Evolutionary conservation across 306 rosid species (phyloP).

Genomic region (Carpinus fangiana): DNA sequence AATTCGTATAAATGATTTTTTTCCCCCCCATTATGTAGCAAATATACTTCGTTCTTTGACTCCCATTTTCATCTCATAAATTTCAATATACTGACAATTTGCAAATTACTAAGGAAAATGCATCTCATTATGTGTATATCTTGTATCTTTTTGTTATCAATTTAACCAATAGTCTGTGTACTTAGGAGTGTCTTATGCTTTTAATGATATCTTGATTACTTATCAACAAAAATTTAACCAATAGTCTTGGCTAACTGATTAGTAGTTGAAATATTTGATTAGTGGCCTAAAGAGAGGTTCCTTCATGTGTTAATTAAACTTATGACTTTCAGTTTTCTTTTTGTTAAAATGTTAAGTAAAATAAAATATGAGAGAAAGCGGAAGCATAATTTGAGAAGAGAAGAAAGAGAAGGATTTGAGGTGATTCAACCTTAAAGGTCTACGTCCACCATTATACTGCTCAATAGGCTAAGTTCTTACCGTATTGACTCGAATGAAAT

Average conservation of each 20-base stretch:
- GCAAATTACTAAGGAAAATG: neutral
- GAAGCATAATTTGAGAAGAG: too few relatives aligned
- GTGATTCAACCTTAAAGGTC: too few relatives aligned
- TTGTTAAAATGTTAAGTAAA: neutral
- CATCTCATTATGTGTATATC: neutral
- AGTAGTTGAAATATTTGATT: neutral
- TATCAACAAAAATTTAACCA: too few relatives aligned
- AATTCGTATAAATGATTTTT: neutral
- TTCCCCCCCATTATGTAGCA: neutral
- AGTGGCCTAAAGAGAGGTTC: neutral
- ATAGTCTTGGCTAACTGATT: neutral
- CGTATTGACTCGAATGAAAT: too few relatives aligned
- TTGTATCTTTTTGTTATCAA: neutral
- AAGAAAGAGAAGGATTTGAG: too few relatives aligned
- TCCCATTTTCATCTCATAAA: neutral
- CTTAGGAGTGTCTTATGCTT: too few relatives aligned
- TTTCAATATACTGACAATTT: neutral
- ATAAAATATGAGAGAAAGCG: too few relatives aligned
- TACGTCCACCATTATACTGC: too few relatives aligned
- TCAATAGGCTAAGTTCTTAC: too few relatives aligned
- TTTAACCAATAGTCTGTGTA: neutral
- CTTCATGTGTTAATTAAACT: neutral
- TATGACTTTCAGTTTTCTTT: neutral
- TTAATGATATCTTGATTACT: too few relatives aligned
- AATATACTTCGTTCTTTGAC: neutral